These are phyloP conservation scores for Vitis hybrid DNA, from an alignment of 177 flowering plant genomes.

Conservation along the genomic window DNA sequence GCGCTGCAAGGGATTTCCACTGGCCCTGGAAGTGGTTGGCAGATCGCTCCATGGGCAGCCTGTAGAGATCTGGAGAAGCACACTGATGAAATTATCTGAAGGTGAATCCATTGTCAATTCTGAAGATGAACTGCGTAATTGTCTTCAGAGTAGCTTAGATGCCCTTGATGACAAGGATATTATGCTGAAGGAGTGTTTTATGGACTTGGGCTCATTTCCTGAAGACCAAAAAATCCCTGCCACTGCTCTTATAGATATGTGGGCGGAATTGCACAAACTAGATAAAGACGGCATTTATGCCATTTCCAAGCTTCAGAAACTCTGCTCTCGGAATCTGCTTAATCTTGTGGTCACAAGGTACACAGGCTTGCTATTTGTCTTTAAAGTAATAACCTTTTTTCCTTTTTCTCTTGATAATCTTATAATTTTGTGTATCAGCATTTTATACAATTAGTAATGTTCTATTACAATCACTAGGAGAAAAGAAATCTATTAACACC, in stretches of 20 bases:
- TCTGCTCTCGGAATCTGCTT: slow-evolving; percentile 25
- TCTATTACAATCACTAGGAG: too few relatives aligned
- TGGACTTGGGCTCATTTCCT: slow-evolving; percentile 51
- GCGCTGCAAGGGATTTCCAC: background rate
- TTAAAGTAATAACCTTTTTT: too few relatives aligned
- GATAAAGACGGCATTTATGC: slow-evolving; percentile 32
- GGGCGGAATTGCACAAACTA: slow-evolving; percentile 33
- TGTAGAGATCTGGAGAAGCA: slow-evolving; percentile 27
- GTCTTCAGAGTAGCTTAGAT: slow-evolving; percentile 34
- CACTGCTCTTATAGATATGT: slow-evolving; percentile 45
- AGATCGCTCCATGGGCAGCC: slow-evolving; percentile 33
- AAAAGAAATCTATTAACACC: too few relatives aligned
- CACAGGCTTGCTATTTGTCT: too few relatives aligned
- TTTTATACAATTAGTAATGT: too few relatives aligned
- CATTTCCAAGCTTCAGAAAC: slow-evolving; percentile 22
- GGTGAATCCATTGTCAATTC: slow-evolving; percentile 23
- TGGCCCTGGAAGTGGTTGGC: slow-evolving; percentile 39
- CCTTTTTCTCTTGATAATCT: too few relatives aligned
- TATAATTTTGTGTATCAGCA: too few relatives aligned
- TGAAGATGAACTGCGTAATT: slow-evolving; percentile 17
- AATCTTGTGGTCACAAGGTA: slow-evolving; percentile 27
- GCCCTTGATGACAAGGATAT: slow-evolving; percentile 16
- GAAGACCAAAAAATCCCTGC: slow-evolving; percentile 49
- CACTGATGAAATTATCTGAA: slow-evolving; percentile 12
- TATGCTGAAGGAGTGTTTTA: slow-evolving; percentile 32